phyloP scores from a whole-genome alignment of 495 filamentous ascomycete species.

The Trichoderma parareesei region DNA sequence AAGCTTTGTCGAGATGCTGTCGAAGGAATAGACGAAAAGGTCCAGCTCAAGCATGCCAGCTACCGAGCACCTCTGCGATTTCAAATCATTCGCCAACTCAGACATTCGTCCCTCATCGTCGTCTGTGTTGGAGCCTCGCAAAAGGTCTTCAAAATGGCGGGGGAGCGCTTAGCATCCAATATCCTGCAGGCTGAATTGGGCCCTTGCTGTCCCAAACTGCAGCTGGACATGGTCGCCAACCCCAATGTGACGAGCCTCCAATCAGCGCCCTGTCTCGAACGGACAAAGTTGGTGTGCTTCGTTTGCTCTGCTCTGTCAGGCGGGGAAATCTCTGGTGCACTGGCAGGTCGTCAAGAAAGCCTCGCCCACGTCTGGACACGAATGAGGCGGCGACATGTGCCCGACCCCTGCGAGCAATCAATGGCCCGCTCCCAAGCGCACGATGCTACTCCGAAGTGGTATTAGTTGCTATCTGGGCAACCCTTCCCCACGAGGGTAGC shows the following conservation, averaged over 20 bases:
- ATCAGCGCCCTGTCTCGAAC: neutral
- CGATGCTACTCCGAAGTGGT: neutral
- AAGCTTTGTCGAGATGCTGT: neutral
- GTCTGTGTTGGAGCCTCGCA: neutral
- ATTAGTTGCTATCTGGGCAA: neutral
- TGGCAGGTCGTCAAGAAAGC: neutral
- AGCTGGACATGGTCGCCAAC: neutral
- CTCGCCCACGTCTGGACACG: neutral
- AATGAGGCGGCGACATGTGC: conserved; percentile 4
- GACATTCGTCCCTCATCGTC: neutral
- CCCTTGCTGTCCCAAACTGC: neutral
- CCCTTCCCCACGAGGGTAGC: neutral
- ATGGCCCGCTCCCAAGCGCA: neutral
- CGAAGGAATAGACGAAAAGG: neutral
- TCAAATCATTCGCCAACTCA: neutral
- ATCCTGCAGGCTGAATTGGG: conserved; percentile 3
- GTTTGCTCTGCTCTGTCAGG: neutral
- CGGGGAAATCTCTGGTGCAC: neutral
- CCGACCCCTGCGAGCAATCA: neutral
- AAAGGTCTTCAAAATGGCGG: neutral
- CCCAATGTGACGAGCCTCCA: neutral
- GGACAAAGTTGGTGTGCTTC: neutral
- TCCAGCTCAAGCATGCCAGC: neutral
- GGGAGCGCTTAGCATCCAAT: neutral
- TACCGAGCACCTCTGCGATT: neutral